Evolutionary conservation across 2,329 filamentous ascomycete species (phyloP), one percentile per base, ranked within the genome.

Genomic region (Curvularia hawaiiensis): DNA sequence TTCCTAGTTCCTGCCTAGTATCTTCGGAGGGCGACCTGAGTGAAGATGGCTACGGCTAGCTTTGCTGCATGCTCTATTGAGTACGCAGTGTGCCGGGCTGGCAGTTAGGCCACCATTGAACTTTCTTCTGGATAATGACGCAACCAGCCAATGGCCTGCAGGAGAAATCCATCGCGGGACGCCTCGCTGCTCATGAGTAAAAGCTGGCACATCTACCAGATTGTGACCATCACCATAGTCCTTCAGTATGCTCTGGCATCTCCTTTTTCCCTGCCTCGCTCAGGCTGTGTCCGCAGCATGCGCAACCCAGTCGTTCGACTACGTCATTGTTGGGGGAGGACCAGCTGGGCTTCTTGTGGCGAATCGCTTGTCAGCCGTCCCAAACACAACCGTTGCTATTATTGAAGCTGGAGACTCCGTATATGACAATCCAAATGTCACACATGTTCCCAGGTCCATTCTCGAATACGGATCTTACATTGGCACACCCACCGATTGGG

Each of bases 401-500:
- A 64, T 76, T 45, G 73, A 76, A 64, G 74, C 73, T 8, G 74
- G 75, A 38, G 70, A 61, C 47, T 67, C 65, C 2, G 71, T 67
- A 10, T 69, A 62, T 52, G 58, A 62, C 52, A 74, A 75, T 39
- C 60, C 66, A 14, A 71, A 73, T 52, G 73, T 76, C 2, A 75
- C 69, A 2, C 51, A 60, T 14, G 54, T 67, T 10, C 60, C 62
- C 16, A 66, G 41, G 20, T 61, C 63, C 6, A 59, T 66, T 9
- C 30, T 50, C 11, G 66, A 65, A n/a, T 74, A 64, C 31, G 66
- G 67, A 9, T 54, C 59, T 7, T 66, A 65, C 10, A 48, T 72
- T 4, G 62, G 65, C 20, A 70, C 70, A 0, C 54, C 63, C 2
- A 75, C 80, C 28, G 78, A 80, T 58, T 81, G 76, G 77, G 64